phyloP scores from a whole-genome alignment of 1,284 basidiomycete species.

The Sporisorium graminicola region DNA sequence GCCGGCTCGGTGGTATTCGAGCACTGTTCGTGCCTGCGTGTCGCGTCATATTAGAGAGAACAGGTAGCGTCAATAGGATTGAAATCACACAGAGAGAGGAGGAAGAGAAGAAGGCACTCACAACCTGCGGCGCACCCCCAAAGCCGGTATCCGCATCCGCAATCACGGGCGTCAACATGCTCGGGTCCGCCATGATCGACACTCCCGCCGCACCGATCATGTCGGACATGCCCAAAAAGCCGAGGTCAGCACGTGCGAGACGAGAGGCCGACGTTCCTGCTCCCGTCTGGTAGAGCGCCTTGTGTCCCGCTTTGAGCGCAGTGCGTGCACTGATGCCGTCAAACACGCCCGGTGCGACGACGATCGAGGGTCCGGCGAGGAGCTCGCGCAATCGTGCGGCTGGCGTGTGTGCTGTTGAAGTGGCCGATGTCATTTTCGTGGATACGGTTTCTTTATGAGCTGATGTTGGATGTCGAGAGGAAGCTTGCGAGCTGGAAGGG shows the following conservation, averaged over 20 bases:
- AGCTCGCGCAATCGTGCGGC: slow-evolving; percentile 35
- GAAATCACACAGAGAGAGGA: not conserved
- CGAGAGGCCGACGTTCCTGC: slow-evolving; percentile 82
- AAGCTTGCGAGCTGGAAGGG: not conserved
- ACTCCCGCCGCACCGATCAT: slow-evolving; percentile 39
- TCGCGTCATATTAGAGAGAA: not conserved
- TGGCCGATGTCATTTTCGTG: not conserved
- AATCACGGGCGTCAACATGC: slow-evolving; percentile 72
- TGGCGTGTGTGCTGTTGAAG: slow-evolving; percentile 16
- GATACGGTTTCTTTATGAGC: not conserved
- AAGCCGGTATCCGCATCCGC: slow-evolving; percentile 87
- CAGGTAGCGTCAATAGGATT: no score
- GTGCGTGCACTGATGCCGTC: slow-evolving; percentile 84
- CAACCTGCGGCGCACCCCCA: slow-evolving; percentile 81
- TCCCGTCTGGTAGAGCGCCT: slow-evolving; percentile 81
- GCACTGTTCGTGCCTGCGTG: slow-evolving; percentile 76
- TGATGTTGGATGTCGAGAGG: not conserved
- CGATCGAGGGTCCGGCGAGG: slow-evolving; percentile 18
- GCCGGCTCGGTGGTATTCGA: slow-evolving; percentile 78
- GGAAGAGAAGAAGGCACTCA: slow-evolving; percentile 67
- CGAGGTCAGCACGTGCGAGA: slow-evolving; percentile 82
- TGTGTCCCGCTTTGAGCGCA: slow-evolving; percentile 77
- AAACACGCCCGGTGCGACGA: slow-evolving; percentile 75
- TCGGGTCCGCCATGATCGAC: slow-evolving; percentile 33
- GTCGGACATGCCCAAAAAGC: slow-evolving; percentile 83